Percentiles rank a stretch among this genome's conserved stretches.
phyloP scores from a whole-genome alignment of 208 protist genomes.

The Balamuthia mandrillaris region DNA sequence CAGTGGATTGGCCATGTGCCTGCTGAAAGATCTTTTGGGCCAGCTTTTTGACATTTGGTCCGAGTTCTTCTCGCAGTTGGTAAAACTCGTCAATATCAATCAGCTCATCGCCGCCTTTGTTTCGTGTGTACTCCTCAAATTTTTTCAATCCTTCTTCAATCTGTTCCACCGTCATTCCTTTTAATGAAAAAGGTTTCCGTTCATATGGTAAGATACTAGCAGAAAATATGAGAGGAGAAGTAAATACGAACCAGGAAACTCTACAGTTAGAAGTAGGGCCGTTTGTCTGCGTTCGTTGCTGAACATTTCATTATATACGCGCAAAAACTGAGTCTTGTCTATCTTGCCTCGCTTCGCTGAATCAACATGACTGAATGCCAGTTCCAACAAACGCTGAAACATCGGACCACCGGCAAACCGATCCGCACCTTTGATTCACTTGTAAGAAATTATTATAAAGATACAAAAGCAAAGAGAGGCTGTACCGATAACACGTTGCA shows the following conservation, averaged over 20 bases:
- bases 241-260: neutral
- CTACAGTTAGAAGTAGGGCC: neutral
- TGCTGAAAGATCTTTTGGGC: too few species aligned
- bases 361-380: neutral
- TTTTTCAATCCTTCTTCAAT: constrained; percentile 29
- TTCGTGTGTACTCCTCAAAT: too few species aligned
- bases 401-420: neutral
- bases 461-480: neutral
- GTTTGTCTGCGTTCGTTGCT: neutral
- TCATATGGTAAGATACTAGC: too few species aligned
- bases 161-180: neutral
- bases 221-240: neutral
- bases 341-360: neutral
- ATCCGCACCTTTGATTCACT: neutral
- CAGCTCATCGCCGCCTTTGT: too few species aligned
- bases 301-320: neutral
- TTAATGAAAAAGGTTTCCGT: too few species aligned
- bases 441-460: neutral
- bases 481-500: neutral
- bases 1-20: too few species aligned
- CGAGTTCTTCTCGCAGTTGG: constrained; percentile 26
- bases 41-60: too few species aligned
- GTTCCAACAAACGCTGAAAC: neutral
- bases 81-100: constrained; percentile 30
- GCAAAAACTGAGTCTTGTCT: neutral